Evolutionary conservation across 1,139 yeast genomes (phyloP).

Genomic region (Yamadazyma diospyri): DNA sequence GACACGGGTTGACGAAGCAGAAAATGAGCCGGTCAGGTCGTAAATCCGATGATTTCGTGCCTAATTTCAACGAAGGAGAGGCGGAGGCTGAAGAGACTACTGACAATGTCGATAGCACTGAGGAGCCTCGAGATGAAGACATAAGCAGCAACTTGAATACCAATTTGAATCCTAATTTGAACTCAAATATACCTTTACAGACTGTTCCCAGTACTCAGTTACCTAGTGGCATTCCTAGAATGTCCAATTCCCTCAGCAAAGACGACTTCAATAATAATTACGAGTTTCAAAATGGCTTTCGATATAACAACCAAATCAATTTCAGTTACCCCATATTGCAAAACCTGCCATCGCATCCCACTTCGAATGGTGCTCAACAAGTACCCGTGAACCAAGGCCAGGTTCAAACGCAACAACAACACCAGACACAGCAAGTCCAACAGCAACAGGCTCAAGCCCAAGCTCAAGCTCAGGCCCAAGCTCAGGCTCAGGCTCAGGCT

Average conservation of each 20-base stretch:
- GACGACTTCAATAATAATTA: slow-evolving; percentile 4
- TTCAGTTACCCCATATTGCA: slow-evolving; percentile 16
- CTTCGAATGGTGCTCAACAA: background rate
- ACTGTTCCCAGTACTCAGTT: background rate
- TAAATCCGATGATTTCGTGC: background rate
- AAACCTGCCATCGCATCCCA: slow-evolving; percentile 10
- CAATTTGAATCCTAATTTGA: background rate
- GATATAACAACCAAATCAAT: slow-evolving; percentile 10
- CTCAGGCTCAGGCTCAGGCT: slow-evolving; percentile 28
- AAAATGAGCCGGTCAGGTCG: slow-evolving; percentile 23
- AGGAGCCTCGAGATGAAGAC: background rate
- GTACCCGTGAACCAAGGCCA: slow-evolving; percentile 12
- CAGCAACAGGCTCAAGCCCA: slow-evolving; percentile 16
- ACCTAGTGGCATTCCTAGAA: background rate
- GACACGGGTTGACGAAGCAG: slow-evolving; percentile 49
- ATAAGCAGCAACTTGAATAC: background rate
- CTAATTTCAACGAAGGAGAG: background rate
- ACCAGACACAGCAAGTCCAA: slow-evolving; percentile 11
- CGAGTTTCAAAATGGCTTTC: slow-evolving; percentile 5
- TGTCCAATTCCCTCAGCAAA: background rate
- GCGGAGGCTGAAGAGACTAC: background rate
- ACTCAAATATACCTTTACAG: background rate
- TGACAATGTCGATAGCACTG: background rate
- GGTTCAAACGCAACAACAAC: slow-evolving; percentile 13
- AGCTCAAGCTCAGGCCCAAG: slow-evolving; percentile 14